phyloP scores from a whole-genome alignment of 192 early-diverging fungal genomes.

The Coemansia interrupta region DNA sequence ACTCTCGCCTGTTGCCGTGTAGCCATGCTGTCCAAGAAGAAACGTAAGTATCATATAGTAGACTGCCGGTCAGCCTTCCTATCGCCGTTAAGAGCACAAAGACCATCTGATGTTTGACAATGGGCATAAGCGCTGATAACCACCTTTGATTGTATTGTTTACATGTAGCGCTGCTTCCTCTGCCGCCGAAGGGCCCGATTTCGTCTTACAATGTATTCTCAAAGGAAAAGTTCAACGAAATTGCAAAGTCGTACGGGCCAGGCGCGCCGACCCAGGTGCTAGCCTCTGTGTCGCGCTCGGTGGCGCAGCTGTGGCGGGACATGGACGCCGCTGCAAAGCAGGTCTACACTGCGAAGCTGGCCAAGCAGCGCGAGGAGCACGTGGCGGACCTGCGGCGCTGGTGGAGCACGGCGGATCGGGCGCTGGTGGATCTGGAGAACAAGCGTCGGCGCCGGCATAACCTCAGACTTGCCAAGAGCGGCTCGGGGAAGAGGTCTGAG shows the following conservation, averaged over 20 bases:
- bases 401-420: slow-evolving; percentile 34
- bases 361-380: slow-evolving; percentile 8
- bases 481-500: not conserved
- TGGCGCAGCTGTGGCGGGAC: slow-evolving; percentile 18
- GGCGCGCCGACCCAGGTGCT: not conserved
- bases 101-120: too few species aligned
- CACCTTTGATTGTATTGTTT: too few species aligned
- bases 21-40: too few species aligned
- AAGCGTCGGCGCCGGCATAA: slow-evolving; percentile 29
- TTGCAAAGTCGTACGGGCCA: not conserved
- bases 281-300: slow-evolving; percentile 9
- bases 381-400: slow-evolving; percentile 24
- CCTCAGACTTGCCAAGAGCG: not conserved
- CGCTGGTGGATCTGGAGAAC: slow-evolving; percentile 38
- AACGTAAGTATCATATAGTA: too few species aligned
- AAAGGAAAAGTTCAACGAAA: not conserved
- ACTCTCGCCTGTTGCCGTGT: too few species aligned
- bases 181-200: not conserved
- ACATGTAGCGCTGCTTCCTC: not conserved
- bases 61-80: too few species aligned
- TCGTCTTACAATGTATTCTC: not conserved
- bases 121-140: too few species aligned
- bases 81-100: too few species aligned
- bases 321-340: slow-evolving; percentile 19
- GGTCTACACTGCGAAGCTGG: slow-evolving; percentile 2